Evolutionary conservation across 1,139 yeast genomes (phyloP).

Genomic region (Hyphopichia pseudoburtonii): DNA sequence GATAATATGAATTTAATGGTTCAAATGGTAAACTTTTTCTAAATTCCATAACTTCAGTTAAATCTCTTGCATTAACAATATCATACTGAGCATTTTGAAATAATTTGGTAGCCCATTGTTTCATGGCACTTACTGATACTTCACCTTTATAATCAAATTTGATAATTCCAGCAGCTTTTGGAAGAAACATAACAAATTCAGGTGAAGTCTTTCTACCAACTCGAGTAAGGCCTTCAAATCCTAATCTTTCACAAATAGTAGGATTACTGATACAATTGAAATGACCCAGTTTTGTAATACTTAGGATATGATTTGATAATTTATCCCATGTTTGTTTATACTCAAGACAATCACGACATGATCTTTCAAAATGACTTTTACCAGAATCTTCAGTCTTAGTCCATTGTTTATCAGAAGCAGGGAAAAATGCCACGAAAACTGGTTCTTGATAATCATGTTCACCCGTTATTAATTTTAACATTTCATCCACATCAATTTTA

Average conservation of each 20-base stretch:
- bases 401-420: conserved; percentile 47
- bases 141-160: conserved; percentile 36
- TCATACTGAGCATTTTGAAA: conserved; percentile 40
- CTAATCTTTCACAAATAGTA: conserved; percentile 51
- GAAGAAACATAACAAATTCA: conserved; percentile 38
- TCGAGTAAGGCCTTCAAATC: conserved; percentile 30
- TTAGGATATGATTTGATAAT: conserved; percentile 48
- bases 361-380: conserved; percentile 31
- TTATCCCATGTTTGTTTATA: conserved; percentile 58
- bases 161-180: conserved; percentile 34
- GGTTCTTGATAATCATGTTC: conserved; percentile 40
- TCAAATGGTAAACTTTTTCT: conserved; percentile 31
- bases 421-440: conserved; percentile 63
- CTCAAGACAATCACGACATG: conserved; percentile 51
- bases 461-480: conserved; percentile 49
- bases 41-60: conserved; percentile 43
- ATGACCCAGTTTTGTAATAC: conserved; percentile 52
- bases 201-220: conserved; percentile 20
- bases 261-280: conserved; percentile 56
- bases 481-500: conserved; percentile 27
- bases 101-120: conserved; percentile 31
- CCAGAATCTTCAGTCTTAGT: conserved; percentile 35
- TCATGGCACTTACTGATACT: conserved; percentile 26
- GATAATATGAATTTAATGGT: conserved; percentile 37
- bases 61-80: conserved; percentile 35